These are phyloP conservation scores for Colletotrichum siamense DNA, from an alignment of 2,329 filamentous ascomycete genomes.

Conservation along the genomic window DNA sequence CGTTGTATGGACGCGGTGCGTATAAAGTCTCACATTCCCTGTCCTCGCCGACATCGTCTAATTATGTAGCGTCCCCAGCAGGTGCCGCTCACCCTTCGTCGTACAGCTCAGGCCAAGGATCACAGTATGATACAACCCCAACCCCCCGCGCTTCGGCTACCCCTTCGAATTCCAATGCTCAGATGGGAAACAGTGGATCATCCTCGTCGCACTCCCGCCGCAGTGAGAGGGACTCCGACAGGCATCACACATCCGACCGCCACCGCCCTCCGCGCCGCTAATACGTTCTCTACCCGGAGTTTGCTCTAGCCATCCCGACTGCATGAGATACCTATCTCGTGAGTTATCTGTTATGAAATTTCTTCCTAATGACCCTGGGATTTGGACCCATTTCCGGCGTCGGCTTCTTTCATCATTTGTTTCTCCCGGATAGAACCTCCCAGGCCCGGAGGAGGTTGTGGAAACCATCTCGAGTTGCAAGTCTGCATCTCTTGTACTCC, in stretches of 20 bases:
- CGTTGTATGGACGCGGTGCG: constrained; percentile 66
- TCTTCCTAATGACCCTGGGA: constrained; percentile 21
- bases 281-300: constrained; percentile 14
- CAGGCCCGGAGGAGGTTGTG: constrained; percentile 14
- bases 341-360: constrained; percentile 20
- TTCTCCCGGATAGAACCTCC: constrained; percentile 19
- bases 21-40: constrained; percentile 38
- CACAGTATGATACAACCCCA: constrained; percentile 58
- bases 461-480: constrained; percentile 18
- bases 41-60: constrained; percentile 35
- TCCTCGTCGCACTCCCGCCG: constrained; percentile 37
- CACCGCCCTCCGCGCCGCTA: constrained; percentile 44
- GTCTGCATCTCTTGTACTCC: constrained; percentile 22
- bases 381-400: constrained; percentile 23
- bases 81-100: constrained; percentile 40
- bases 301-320: constrained; percentile 8
- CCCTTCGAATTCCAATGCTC: constrained; percentile 43
- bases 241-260: constrained; percentile 42
- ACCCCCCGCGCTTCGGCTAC: constrained; percentile 41
- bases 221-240: constrained; percentile 48
- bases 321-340: constrained; percentile 22
- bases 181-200: constrained; percentile 41
- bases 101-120: constrained; percentile 42
- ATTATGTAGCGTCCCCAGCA: constrained; percentile 60
- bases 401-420: constrained; percentile 21